Evolutionary conservation across 1,139 yeast genomes (phyloP).

Genomic region (Candida dubliniensis): DNA sequence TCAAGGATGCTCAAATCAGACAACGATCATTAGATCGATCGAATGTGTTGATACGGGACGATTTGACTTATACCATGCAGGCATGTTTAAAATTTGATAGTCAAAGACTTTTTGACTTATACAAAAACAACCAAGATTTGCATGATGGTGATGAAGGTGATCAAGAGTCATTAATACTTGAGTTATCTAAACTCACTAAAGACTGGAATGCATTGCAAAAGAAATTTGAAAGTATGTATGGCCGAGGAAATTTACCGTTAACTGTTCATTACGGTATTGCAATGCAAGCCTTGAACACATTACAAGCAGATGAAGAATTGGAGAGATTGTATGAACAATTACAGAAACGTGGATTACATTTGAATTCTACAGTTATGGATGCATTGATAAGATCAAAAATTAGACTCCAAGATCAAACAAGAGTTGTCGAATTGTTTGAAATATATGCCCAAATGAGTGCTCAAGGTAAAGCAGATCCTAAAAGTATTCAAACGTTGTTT

Average conservation of each 20-base stretch:
- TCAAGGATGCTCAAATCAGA: constrained; percentile 18
- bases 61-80: constrained; percentile 32
- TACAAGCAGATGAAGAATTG: constrained; percentile 57
- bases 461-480: constrained; percentile 1
- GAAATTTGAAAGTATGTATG: constrained; percentile 64
- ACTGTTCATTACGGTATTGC: constrained; percentile 62
- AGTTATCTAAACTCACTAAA: constrained; percentile 50
- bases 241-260: constrained; percentile 56
- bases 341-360: constrained; percentile 45
- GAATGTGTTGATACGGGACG: constrained; percentile 17
- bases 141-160: constrained; percentile 26
- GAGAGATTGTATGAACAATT: constrained; percentile 53
- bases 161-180: constrained; percentile 46
- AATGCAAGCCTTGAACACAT: constrained; percentile 59
- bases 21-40: not conserved
- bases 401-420: constrained; percentile 44
- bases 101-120: constrained; percentile 27
- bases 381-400: constrained; percentile 51
- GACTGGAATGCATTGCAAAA: constrained; percentile 62
- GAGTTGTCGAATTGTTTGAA: constrained; percentile 31
- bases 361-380: constrained; percentile 47
- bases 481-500: constrained; percentile 25
- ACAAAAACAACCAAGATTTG: constrained; percentile 23
- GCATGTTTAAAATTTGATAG: constrained; percentile 26
- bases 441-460: constrained; percentile 13